Conservation (phyloP, 371 early-diverging fungal species). For the Dipsacomyces acuminosporus region DNA sequence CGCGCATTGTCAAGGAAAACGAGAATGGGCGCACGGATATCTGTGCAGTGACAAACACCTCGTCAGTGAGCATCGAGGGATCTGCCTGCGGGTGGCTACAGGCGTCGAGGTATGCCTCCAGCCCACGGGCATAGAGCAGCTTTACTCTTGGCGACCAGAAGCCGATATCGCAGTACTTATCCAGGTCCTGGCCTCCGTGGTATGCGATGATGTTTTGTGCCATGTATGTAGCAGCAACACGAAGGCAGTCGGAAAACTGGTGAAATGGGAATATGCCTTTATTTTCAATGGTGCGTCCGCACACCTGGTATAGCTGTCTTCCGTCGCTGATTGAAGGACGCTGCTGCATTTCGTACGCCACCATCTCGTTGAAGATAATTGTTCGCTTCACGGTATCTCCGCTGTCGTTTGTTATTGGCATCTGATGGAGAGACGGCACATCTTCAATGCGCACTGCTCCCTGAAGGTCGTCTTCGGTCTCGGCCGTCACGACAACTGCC, state of each 20-base stretch:
- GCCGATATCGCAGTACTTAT: slow-evolving; percentile 16
- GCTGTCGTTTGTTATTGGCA: slow-evolving; percentile 17
- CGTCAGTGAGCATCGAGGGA: slow-evolving; percentile 23
- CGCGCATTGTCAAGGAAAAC: slow-evolving; percentile 14
- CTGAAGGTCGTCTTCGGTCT: slow-evolving; percentile 17
- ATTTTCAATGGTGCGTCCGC: slow-evolving; percentile 20
- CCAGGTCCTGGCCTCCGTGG: slow-evolving; percentile 18
- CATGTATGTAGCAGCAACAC: slow-evolving; percentile 27
- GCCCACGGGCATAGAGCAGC: slow-evolving; percentile 21
- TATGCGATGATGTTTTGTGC: slow-evolving; percentile 19
- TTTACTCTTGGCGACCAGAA: slow-evolving; percentile 34
- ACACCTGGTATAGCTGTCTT: slow-evolving; percentile 25
- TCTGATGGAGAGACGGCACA: slow-evolving; percentile 21
- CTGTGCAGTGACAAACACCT: slow-evolving; percentile 23
- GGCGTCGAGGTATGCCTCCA: slow-evolving; percentile 7
- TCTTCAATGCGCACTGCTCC: slow-evolving; percentile 19
- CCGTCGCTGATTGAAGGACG: slow-evolving; percentile 15
- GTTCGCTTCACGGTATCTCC: slow-evolving; percentile 24
- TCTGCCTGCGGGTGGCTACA: slow-evolving; percentile 5
- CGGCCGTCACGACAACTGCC: slow-evolving; percentile 8
- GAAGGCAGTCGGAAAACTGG: slow-evolving; percentile 20
- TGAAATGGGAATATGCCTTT: slow-evolving; percentile 14
- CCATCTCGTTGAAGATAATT: slow-evolving; percentile 23
- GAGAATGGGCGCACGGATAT: slow-evolving; percentile 23
- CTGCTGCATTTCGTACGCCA: slow-evolving; percentile 32